Percentiles rank a stretch among this genome's conserved stretches.
Conservation (phyloP, 495 filamentous ascomycete genomes). For the Penicillium lividum region DNA sequence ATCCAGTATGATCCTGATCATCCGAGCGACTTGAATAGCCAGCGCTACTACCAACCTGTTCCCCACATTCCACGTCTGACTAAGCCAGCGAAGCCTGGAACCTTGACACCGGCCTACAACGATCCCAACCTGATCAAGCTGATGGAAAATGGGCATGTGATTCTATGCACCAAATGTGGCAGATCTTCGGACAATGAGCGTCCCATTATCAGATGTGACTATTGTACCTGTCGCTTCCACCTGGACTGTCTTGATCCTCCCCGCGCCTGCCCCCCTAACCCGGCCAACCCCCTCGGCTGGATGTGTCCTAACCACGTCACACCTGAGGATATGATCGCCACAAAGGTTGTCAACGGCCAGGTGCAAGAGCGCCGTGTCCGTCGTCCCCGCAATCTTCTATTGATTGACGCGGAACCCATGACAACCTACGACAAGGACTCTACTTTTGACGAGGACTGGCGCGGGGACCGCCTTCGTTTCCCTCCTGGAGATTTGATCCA, state of each 20-base stretch:
- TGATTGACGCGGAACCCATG: constrained; percentile 16
- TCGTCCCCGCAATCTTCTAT: constrained; percentile 43
- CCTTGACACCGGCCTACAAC: constrained; percentile 19
- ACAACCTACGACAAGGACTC: constrained; percentile 17
- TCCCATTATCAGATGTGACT: constrained; percentile 77
- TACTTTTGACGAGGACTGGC: constrained; percentile 26
- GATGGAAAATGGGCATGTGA: constrained; percentile 65
- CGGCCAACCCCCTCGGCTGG: constrained; percentile 62
- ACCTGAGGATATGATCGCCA: constrained; percentile 47
- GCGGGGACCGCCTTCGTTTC: constrained; percentile 16
- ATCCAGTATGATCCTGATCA: constrained; percentile 10
- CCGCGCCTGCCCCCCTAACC: constrained; percentile 68
- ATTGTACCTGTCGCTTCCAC: constrained; percentile 81
- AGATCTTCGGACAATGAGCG: constrained; percentile 55
- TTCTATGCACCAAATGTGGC: constrained; percentile 72
- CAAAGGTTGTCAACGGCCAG: constrained; percentile 51
- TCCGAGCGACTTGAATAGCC: constrained; percentile 12
- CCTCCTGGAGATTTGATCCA: constrained; percentile 22
- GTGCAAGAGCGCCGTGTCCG: constrained; percentile 51
- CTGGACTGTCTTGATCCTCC: constrained; percentile 90
- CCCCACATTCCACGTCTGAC: constrained; percentile 35
- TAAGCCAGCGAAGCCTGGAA: constrained; percentile 23
- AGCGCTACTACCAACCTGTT: constrained; percentile 23
- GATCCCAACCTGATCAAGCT: constrained; percentile 51
- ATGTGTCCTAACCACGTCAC: constrained; percentile 87